phyloP scores from a whole-genome alignment of 371 early-diverging fungal species.

The Mortierella sp. region DNA sequence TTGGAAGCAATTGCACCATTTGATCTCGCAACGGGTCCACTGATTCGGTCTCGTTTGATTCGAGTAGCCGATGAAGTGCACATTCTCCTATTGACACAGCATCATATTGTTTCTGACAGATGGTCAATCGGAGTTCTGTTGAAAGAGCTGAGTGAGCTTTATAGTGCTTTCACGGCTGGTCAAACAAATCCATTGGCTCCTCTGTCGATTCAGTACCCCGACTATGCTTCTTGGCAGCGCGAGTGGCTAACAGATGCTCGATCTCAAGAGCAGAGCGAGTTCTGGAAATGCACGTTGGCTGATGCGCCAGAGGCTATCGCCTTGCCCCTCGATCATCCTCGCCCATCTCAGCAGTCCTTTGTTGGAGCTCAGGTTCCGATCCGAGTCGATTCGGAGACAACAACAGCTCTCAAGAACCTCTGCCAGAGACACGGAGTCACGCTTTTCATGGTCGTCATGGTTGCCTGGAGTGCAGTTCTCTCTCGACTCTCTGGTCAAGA shows the following conservation, averaged over 20 bases:
- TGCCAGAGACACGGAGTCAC: conserved; percentile 18
- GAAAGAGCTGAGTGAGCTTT: conserved; percentile 14
- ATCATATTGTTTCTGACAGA: conserved; percentile 18
- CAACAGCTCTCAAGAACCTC: conserved; percentile 2
- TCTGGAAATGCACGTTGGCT: conserved; percentile 3
- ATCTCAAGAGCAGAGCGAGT: conserved; percentile 8
- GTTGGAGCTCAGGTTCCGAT: conserved; percentile 2
- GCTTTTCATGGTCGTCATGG: conserved; percentile 4
- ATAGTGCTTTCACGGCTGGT: neutral
- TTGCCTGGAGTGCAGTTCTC: conserved; percentile 18
- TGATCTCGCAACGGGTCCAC: conserved; percentile 13
- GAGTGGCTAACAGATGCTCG: conserved; percentile 15
- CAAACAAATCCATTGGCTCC: conserved; percentile 8
- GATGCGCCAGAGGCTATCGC: conserved; percentile 6
- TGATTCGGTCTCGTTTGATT: no score
- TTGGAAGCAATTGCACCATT: neutral
- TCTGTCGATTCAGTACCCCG: conserved; percentile 14
- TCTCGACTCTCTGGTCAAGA: conserved; percentile 8
- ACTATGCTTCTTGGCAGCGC: conserved; percentile 21
- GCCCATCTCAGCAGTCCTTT: conserved; percentile 15
- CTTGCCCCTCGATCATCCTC: conserved; percentile 11
- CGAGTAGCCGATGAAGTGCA: neutral
- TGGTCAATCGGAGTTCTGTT: conserved; percentile 12
- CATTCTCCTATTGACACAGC: conserved; percentile 8
- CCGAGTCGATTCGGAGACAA: neutral